Evolutionary conservation across 331 rosid genomes (phyloP), one percentile per base, ranked within the genome.

Genomic region (Malus hybrid): DNA sequence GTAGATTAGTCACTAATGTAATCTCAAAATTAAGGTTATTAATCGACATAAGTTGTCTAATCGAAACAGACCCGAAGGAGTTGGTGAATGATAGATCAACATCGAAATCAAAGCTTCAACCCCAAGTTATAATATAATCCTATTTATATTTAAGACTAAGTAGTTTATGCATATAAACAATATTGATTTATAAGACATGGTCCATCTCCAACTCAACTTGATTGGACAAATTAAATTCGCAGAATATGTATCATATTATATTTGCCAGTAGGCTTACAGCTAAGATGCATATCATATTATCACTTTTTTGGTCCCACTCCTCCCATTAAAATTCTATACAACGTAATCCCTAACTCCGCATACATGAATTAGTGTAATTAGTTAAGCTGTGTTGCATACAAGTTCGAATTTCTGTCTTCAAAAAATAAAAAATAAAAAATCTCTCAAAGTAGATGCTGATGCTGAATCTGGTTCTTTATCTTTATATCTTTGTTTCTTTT

Each of bases 251-350:
- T 18, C 46, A 70, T 10, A 19, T 33, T 13, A 34, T 7, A 16
- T 50, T 18, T 71, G 32, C 65, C 76, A 36, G 46, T 62, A 8
- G 15, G 42, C 5, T 33, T 22, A 74, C 79, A 73, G 78, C 78
- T 73, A 42, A 44, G 55, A 73, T 29, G 36, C 73, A 24, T 75
- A 74, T 62, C 78, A 10, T 50, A 73, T 73, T 27, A 42, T 68
- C 72, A 68, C 57, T 62, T 67, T 42, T 5, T 72, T 34, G 79
- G 72, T 22, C 78, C 78, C 75, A 66, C 61, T 0, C 13, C 46
- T 42, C 13, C 46, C 12, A 39, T 39, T 39, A 39, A 9, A 39
- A 39, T 39, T 39, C 46, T 10, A 39, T 39, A 9, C 12, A 9
- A 39, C 46, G 1, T 39, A 39, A 39, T 39, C 46, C 46, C 12